These are phyloP conservation scores for Lichtheimia corymbifera DNA, from an alignment of 371 early-diverging fungal species.

Conservation along the genomic window DNA sequence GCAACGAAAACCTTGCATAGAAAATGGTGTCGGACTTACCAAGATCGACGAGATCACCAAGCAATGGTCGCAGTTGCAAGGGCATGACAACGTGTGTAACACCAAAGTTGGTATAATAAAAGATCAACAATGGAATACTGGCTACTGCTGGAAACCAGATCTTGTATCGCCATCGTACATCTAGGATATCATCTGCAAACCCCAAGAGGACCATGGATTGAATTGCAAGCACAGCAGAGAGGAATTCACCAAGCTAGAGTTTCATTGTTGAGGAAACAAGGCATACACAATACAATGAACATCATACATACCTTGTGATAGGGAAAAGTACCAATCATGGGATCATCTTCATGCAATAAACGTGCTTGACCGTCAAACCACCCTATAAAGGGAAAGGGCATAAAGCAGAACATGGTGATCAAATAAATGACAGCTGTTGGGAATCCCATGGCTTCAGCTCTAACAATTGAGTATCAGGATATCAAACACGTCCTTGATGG, in stretches of 20 bases:
- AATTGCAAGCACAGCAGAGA: slow-evolving; percentile 87
- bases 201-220: slow-evolving; percentile 96
- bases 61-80: slow-evolving; percentile 68
- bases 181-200: slow-evolving; percentile 97
- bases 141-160: slow-evolving; percentile 93
- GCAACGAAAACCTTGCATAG: no score
- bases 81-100: slow-evolving; percentile 90
- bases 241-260: slow-evolving; percentile 76
- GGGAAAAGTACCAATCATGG: slow-evolving; percentile 63
- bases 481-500: no score
- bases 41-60: slow-evolving; percentile 81
- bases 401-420: slow-evolving; percentile 84
- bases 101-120: slow-evolving; percentile 90
- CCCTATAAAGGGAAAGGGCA: slow-evolving; percentile 88
- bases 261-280: no score
- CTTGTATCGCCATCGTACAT: slow-evolving; percentile 96
- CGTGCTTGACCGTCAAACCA: slow-evolving; percentile 61
- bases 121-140: slow-evolving; percentile 90
- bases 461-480: slow-evolving; percentile 8
- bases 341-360: slow-evolving; percentile 39
- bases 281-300: background rate
- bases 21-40: slow-evolving; percentile 44
- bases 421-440: slow-evolving; percentile 73
- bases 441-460: slow-evolving; percentile 46
- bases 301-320: slow-evolving; percentile 60